A percentile compares a stretch with the other conserved stretches of the same genome.
These are phyloP conservation scores for Phoma sp. DNA, from an alignment of 2,329 filamentous ascomycete genomes.

Conservation along the genomic window DNA sequence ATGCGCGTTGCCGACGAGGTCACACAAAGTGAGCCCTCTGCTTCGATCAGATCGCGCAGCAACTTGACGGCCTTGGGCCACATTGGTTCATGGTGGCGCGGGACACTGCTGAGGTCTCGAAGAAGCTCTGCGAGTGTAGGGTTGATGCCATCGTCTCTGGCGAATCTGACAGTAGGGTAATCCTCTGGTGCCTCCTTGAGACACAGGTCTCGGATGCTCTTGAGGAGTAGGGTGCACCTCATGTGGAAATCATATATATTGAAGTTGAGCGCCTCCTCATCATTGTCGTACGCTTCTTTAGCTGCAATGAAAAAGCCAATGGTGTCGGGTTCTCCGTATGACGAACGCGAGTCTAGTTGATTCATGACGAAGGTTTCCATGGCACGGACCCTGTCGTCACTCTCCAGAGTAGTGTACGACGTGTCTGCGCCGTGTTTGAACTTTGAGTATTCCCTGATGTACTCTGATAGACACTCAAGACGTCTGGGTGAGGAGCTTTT, in stretches of 20 bases:
- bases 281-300: slow-evolving; percentile 12
- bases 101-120: not conserved
- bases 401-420: not conserved
- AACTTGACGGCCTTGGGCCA: slow-evolving; percentile 6
- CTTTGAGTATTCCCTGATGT: not conserved
- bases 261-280: slow-evolving; percentile 16
- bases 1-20: not conserved
- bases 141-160: not conserved
- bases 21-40: not conserved
- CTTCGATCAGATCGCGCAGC: not conserved
- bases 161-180: slow-evolving; percentile 10
- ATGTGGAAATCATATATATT: slow-evolving; percentile 7
- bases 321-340: not conserved
- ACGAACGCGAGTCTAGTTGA: not conserved
- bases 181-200: slow-evolving; percentile 12
- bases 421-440: not conserved
- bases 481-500: not conserved
- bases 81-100: slow-evolving; percentile 1
- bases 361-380: not conserved
- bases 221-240: slow-evolving; percentile 8
- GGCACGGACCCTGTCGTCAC: not conserved
- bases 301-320: slow-evolving; percentile 9
- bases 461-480: not conserved
- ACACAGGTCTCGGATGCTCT: slow-evolving; percentile 9
- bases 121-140: slow-evolving; percentile 6